Evolutionary conservation across 768 basidiomycete species (phyloP), one percentile per base, ranked within the genome.

Genomic region (Termitomyces eurrhizus): DNA sequence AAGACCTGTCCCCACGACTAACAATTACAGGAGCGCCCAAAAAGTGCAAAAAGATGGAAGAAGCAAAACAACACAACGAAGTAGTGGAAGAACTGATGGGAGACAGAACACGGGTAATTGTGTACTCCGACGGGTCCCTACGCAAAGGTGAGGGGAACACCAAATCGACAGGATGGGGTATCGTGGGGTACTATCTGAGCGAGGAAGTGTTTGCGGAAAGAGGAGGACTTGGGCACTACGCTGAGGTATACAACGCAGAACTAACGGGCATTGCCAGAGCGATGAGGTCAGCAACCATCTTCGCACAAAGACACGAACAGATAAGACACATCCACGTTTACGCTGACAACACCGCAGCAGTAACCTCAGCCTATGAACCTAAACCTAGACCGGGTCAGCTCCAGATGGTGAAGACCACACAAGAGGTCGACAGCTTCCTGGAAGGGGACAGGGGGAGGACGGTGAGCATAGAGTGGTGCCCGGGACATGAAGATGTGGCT

Each of bases 131-230:
- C 4, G 24, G 11, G 2, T 45, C 11, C 1, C 7, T 24, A 8
- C 6, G 21, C 71, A 14, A 64, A 63, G 5, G 35, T 8, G 33
- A n/a, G 2, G 12, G 12, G 3, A 3, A 33, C 18, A 16, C 1
- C 16, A 51, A n/a, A 7, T 35, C 7, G 0, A 18, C n/a, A 16
- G 50, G 50, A 11, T 51, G 50, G 50, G 50, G 50, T 0, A 3
- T 51, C 0, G 50, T 51, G 0, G 50, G 50, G 4, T 51, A 51
- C 4, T 16, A 35, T 5, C 7, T 3, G 5, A 33, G 33, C 0
- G 3, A 4, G 3, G 50, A 51, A 8, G 32, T 56, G 0, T 49
- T 32, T 24, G 18, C n/a, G 26, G 32, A 51, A 1, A 32, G 32
- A 3, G 50, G 50, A 35, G 50, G 50, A 7, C 16, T 51, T 9